Evolutionary conservation across 371 early-diverging fungal species (phyloP), one percentile per base, ranked within the genome.

Genomic region (Mortierella sp.): DNA sequence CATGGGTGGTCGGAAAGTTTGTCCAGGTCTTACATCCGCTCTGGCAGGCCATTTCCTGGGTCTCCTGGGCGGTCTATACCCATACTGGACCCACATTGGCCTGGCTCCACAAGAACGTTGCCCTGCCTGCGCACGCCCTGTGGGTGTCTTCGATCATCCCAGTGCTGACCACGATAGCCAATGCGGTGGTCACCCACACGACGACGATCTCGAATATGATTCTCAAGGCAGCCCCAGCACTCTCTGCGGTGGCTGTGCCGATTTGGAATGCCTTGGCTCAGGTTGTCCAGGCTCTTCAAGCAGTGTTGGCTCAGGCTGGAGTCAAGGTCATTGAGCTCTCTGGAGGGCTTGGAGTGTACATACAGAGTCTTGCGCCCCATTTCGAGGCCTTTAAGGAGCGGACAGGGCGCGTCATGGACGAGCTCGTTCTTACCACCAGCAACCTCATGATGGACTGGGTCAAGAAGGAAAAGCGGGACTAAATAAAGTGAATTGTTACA

Each of bases 391-490:
- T 75, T 37, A 78, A 83, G 72, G 64, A 24, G 31, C 76, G 73
- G 19, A 40, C 70, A 16, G 73, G 76, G 2, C 66, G 41, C 13
- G 61, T 63, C 13, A 66, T 79, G 63, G 84, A 83, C 29, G 73
- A 76, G 43, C 29, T 76, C 14, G 79, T 83, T 13, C 55, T 70
- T 9, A 14, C 70, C 4, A 45, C 61, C 9, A 73, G 65, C 50
- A 73, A 74, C 44, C 31, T 69, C 53, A 83, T 83, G 79, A 70
- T 83, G 66, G 79, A 79, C 73, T 83, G 84, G 84, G 79, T 63
- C 26, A 83, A 83, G 67, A 66, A 76, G 19, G 76, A 83, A 50
- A 83, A 78, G 29, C 78, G 83, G 44, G 79, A 82, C 29, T 82
- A 66, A 44, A 41, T 52, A 64, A 66, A 64, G 14, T 45, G 24